Percentiles rank a stretch among this genome's conserved stretches.
Conservation (phyloP, 345 rosid species). For the Erucastrum elatum region DNA sequence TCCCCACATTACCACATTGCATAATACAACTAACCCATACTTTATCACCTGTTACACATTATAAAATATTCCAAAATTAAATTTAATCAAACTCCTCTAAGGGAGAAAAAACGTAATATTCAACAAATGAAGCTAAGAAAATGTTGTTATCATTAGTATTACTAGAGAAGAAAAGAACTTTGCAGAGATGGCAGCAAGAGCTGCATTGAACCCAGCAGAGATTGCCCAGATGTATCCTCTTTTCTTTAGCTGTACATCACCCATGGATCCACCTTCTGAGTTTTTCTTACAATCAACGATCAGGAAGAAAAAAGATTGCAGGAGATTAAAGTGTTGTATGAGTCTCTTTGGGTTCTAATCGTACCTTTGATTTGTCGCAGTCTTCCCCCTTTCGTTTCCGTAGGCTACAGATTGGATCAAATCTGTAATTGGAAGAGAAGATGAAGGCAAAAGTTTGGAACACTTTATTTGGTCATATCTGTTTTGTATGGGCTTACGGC, state of each 20-base stretch:
- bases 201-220: constrained; percentile 73
- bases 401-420: neutral
- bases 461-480: neutral
- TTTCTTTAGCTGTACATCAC: constrained; percentile 29
- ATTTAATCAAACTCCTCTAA: too few species aligned
- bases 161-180: constrained; percentile 62
- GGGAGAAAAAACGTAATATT: too few species aligned
- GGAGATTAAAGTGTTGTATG: neutral
- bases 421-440: constrained; percentile 20
- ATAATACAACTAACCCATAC: constrained; percentile 54
- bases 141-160: neutral
- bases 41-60: constrained; percentile 47
- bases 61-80: too few species aligned
- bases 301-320: neutral
- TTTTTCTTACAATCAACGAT: neutral
- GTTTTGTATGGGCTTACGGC: neutral
- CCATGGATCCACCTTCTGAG: constrained; percentile 22
- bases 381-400: neutral
- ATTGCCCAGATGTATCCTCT: constrained; percentile 75
- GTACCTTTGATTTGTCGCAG: constrained; percentile 19
- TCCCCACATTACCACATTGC: constrained; percentile 62
- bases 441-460: neutral
- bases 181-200: constrained; percentile 76
- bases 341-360: neutral
- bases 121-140: neutral